phyloP scores from a whole-genome alignment of 371 early-diverging fungal species.

The Neoconidiobolus thromboides region DNA sequence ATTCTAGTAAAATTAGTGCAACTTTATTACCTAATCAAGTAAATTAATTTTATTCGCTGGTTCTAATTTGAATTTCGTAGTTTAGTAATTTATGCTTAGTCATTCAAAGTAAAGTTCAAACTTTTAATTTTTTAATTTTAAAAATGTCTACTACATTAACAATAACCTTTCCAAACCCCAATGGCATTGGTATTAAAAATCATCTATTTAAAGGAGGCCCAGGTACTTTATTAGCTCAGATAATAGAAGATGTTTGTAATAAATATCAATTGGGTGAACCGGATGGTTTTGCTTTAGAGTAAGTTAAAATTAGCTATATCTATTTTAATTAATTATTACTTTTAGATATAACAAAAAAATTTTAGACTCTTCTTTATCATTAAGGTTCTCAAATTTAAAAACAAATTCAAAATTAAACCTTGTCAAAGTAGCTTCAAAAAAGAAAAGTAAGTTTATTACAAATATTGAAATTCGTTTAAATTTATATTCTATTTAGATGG shows the following conservation, averaged over 20 bases:
- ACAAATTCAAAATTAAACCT: not conserved
- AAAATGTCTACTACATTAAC: not conserved
- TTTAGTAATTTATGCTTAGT: not conserved
- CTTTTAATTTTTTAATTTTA: not conserved
- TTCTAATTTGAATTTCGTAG: not conserved
- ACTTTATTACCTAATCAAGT: too few relatives aligned
- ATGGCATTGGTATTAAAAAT: not conserved
- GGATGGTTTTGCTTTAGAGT: not conserved
- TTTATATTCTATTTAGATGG: not conserved
- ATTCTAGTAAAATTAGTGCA: too few relatives aligned
- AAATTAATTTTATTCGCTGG: too few relatives aligned
- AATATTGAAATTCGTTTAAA: not conserved
- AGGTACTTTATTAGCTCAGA: not conserved
- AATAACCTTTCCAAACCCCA: not conserved
- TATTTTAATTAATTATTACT: not conserved
- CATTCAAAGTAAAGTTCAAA: not conserved
- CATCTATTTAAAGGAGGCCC: not conserved
- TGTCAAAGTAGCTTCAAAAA: not conserved
- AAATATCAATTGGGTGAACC: not conserved
- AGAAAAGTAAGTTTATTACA: not conserved
- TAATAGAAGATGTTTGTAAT: not conserved
- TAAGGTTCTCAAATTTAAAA: not conserved
- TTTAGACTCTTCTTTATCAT: not conserved
- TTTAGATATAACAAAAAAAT: not conserved
- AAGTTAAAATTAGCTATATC: not conserved